Evolutionary conservation across 495 filamentous ascomycete species (phyloP).

Genomic region (Pyrenula massariospora): DNA sequence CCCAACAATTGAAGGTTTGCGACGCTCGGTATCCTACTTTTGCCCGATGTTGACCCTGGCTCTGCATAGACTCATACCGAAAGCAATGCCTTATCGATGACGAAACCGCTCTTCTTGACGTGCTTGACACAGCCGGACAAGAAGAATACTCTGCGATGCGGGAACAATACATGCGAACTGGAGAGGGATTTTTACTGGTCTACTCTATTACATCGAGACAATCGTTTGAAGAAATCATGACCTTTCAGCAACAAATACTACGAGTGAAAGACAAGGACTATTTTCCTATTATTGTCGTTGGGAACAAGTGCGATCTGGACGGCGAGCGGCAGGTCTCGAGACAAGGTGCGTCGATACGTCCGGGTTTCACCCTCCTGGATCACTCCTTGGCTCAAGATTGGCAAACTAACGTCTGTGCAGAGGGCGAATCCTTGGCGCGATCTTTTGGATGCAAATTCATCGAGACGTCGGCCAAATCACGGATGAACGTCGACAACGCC

Average conservation of each 20-base stretch:
- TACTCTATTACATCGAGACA: constrained; percentile 97
- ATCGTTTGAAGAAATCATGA: constrained; percentile 95
- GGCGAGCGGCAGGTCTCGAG: constrained; percentile 78
- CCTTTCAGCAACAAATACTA: constrained; percentile 97
- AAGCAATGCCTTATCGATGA: constrained; percentile 99
- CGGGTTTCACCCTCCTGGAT: constrained; percentile 1
- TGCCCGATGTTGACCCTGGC: constrained; percentile 1
- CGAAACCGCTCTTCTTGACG: constrained; percentile 91
- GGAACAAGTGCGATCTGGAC: constrained; percentile 98
- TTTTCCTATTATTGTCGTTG: constrained; percentile 98
- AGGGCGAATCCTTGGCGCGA: constrained; percentile 76
- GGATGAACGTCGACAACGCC: constrained; percentile 94
- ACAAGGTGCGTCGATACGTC: constrained; percentile 55
- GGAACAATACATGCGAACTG: constrained; percentile 99
- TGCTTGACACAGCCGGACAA: constrained; percentile 95
- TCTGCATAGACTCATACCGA: constrained; percentile 79
- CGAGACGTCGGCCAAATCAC: constrained; percentile 96
- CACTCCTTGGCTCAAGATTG: neutral
- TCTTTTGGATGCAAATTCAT: constrained; percentile 95
- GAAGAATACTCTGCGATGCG: constrained; percentile 99
- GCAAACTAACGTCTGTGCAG: constrained; percentile 32
- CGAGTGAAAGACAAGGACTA: constrained; percentile 98
- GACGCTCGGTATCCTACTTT: constrained; percentile 12
- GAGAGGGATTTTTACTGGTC: constrained; percentile 93
- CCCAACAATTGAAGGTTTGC: constrained; percentile 91